Base-by-base conservation (phyloP, 805 yeast species). In the Candida nemodendra region DNA sequence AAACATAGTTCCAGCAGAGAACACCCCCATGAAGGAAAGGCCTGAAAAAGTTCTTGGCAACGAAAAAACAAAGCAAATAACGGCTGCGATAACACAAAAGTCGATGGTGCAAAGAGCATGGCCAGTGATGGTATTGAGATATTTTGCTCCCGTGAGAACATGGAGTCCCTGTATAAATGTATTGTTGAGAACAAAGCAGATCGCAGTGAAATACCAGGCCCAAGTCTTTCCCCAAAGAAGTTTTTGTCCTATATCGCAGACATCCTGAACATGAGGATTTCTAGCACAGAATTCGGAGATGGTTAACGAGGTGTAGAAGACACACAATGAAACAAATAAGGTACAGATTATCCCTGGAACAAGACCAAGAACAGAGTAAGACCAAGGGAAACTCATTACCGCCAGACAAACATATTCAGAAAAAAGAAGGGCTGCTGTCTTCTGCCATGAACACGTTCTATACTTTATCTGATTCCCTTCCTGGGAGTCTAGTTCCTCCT, bases 341-440 rank as follows among this genome's bases (percentile, higher is more conserved):
- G 82, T 78, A 33, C 77, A 50, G 19, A 78, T 72, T 18, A 78
- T 59, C 1, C 83, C 84, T 2, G 81, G 80, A 2, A 77, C 72
- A 7, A 78, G 56, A 0, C 84, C 84, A 14, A 78, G 57, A 3
- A 77, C 77, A 3, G 81, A 74, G 48, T 74, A 78, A 9, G 80
- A 73, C 81, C 81, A 76, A 0, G 84, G 84, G 53, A 78, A 78
- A n/a, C 80, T 73, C 78, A 78, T 68, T 41, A 76, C 75, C 11
- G 83, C 83, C 43, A 78, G 62, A 48, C 81, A 78, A 22, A 77
- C 75, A 54, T 78, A 78, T 53, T 78, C 83, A 2, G 79, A 72
- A 44, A 78, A 74, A 36, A 78, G 59, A 27, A 78, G 63, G n/a
- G 79, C 80, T 1, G 82, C 78, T 0, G 82, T 75, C 44, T 68